These are phyloP conservation scores for Scenedesmus sp. DNA, from an alignment of 163 green algal species.

Conservation along the genomic window DNA sequence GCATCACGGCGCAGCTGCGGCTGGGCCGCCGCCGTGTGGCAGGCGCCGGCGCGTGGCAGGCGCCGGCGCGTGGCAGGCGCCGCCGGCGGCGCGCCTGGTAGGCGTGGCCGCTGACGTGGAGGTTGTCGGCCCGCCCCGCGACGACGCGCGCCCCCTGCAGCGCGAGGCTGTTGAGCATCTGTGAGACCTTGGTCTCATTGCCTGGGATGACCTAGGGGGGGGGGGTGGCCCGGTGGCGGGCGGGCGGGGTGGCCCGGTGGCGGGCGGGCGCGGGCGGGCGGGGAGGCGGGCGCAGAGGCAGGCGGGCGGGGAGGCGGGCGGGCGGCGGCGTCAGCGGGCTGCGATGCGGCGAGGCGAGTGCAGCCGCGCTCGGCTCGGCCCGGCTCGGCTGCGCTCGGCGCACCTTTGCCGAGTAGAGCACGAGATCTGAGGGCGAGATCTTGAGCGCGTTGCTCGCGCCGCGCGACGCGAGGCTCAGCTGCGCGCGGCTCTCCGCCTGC, in stretches of 20 bases:
- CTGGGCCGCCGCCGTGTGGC: no score
- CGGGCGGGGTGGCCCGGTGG: neutral
- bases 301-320: no score
- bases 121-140: conserved; percentile 80
- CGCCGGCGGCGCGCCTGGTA: conserved; percentile 49
- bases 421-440: conserved; percentile 81
- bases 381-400: no score
- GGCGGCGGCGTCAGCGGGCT: no score
- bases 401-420: conserved; percentile 87
- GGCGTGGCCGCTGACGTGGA: conserved; percentile 90
- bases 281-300: no score
- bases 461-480: conserved; percentile 85
- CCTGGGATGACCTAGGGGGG: conserved; percentile 89
- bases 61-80: no score
- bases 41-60: no score
- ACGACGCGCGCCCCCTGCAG: conserved; percentile 80
- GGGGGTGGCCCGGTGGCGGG: no score
- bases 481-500: conserved; percentile 91
- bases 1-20: no score
- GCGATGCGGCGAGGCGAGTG: no score
- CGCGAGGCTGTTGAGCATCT: conserved; percentile 97
- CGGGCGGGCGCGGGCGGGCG: neutral
- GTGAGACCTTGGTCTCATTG: conserved; percentile 94
- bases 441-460: conserved; percentile 79
- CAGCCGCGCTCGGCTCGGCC: no score